Evolutionary conservation across 768 basidiomycete species (phyloP).

Genomic region (Rhodosporidiobolus odoratus): DNA sequence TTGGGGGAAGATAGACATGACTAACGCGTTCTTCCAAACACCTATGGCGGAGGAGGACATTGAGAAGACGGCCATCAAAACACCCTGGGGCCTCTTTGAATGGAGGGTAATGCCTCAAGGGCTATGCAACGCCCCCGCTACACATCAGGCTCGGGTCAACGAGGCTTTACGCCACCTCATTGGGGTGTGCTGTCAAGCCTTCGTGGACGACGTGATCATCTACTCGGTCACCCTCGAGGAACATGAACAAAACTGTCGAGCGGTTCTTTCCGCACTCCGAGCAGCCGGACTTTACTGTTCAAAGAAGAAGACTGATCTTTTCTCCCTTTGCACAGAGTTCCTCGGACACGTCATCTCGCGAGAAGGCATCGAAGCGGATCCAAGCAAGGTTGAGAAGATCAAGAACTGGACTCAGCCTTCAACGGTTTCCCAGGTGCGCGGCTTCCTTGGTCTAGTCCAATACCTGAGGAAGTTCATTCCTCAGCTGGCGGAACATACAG

Average conservation of each 20-base stretch:
- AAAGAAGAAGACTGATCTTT: no score
- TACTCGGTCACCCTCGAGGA: slow-evolving; percentile 47
- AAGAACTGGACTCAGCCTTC: background rate
- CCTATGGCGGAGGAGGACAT: slow-evolving; percentile 27
- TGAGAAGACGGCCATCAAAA: slow-evolving; percentile 34
- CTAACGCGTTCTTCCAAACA: slow-evolving; percentile 31
- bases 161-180: slow-evolving; percentile 17
- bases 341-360: no score
- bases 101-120: slow-evolving; percentile 28
- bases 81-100: slow-evolving; percentile 30
- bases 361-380: no score
- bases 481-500: no score
- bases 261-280: no score
- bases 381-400: slow-evolving; percentile 8
- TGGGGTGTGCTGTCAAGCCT: background rate
- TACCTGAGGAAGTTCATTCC: no score
- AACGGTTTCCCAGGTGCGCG: slow-evolving; percentile 2
- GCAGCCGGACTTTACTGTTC: no score
- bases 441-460: slow-evolving; percentile 11
- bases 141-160: slow-evolving; percentile 34
- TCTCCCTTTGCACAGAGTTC: no score
- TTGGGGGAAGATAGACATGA: no score
- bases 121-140: no score
- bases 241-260: slow-evolving; percentile 46
- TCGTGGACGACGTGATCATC: slow-evolving; percentile 51